A percentile compares a stretch with the other conserved stretches of the same genome.
Evolutionary conservation across 345 rosid genomes (phyloP).

Genomic region (Jatropha curcas): DNA sequence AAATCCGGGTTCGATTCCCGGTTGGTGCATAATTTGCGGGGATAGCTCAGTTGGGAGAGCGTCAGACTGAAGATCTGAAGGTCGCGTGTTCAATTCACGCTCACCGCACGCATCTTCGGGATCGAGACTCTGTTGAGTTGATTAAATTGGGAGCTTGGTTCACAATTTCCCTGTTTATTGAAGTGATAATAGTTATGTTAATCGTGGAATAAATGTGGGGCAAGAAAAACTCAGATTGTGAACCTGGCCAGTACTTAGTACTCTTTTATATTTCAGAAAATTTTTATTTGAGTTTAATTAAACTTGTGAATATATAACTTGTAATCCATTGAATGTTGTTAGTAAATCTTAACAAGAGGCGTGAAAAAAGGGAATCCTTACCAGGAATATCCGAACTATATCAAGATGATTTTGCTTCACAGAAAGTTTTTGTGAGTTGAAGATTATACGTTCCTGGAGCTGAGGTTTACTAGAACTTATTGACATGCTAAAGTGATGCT

Average conservation of each 20-base stretch:
- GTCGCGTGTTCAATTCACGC: conserved; percentile 85
- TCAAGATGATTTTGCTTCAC: background rate
- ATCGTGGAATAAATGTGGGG: background rate
- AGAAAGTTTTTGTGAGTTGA: background rate
- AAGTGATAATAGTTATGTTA: background rate
- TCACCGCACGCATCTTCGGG: conserved; percentile 46
- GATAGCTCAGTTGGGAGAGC: conserved; percentile 92
- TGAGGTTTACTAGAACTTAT: background rate
- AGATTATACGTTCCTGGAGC: background rate
- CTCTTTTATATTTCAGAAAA: background rate
- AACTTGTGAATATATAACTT: background rate
- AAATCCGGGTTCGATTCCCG: conserved; percentile 21
- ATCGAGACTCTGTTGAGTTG: conserved; percentile 26
- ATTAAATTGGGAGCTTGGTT: conserved; percentile 9
- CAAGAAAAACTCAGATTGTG: background rate
- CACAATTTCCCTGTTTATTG: background rate
- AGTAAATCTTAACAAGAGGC: background rate
- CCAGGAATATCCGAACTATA: background rate
- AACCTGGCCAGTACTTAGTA: background rate
- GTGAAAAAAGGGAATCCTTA: background rate
- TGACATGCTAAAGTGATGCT: background rate
- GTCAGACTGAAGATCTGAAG: conserved; percentile 90
- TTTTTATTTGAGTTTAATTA: background rate
- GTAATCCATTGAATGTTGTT: background rate
- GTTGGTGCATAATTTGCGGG: conserved; percentile 44